Percentiles rank a stretch among this genome's conserved stretches.
These are phyloP conservation scores for Rhizophlyctis rosea DNA, from an alignment of 192 early-diverging fungal species.

Conservation along the genomic window DNA sequence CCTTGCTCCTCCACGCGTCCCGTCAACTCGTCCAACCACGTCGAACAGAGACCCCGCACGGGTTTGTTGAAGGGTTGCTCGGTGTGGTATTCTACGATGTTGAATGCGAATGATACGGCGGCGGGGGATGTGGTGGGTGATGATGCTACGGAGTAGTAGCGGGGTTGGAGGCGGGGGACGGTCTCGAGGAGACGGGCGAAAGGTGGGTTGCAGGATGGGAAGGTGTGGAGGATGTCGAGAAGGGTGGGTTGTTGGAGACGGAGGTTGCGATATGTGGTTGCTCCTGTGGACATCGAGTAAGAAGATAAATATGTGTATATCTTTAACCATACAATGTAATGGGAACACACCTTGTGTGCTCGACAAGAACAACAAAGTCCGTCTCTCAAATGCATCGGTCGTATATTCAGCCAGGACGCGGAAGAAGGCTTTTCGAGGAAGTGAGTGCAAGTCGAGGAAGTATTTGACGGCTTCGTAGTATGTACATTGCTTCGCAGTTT, in stretches of 20 bases:
- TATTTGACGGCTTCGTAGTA: constrained; percentile 68
- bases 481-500: constrained; percentile 19
- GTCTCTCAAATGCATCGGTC: constrained; percentile 64
- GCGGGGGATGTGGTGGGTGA: constrained; percentile 56
- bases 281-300: constrained; percentile 38
- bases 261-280: constrained; percentile 61
- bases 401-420: constrained; percentile 81
- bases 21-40: constrained; percentile 74
- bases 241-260: constrained; percentile 68
- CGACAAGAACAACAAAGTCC: constrained; percentile 72
- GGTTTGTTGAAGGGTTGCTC: constrained; percentile 35
- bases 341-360: constrained; percentile 63
- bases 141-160: constrained; percentile 83
- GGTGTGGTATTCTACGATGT: constrained; percentile 63
- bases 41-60: constrained; percentile 64
- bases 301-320: constrained; percentile 9
- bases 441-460: constrained; percentile 68
- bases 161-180: constrained; percentile 74
- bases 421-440: constrained; percentile 77
- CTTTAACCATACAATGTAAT: neutral
- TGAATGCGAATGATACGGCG: constrained; percentile 77
- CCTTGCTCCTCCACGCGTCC: constrained; percentile 21
- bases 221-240: constrained; percentile 75
- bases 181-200: constrained; percentile 70
- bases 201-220: constrained; percentile 73